Conservation (phyloP, 2,329 filamentous ascomycete genomes). For the Hymenotorrendiella dingleyae region DNA sequence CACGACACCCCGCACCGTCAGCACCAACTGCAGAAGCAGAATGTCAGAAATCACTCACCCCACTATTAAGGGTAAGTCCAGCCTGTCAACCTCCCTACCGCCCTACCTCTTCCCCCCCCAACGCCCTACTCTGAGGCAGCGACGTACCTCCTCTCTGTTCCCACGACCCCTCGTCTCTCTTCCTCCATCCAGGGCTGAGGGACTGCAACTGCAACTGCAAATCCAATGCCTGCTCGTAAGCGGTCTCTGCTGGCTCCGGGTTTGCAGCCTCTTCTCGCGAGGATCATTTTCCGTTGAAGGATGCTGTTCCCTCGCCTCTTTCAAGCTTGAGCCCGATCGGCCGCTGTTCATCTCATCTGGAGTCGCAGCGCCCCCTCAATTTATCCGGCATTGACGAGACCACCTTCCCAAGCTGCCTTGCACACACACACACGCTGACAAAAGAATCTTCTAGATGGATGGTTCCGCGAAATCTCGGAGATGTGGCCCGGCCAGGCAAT, state of each 20-base stretch:
- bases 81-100: neutral
- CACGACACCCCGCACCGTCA: no score
- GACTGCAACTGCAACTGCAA: no score
- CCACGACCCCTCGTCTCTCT: neutral
- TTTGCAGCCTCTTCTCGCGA: no score
- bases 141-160: neutral
- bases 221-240: no score
- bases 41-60: slow-evolving; percentile 52
- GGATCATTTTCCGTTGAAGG: no score
- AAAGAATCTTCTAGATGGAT: slow-evolving; percentile 69
- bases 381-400: slow-evolving; percentile 11
- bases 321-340: no score
- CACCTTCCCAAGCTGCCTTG: neutral
- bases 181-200: no score
- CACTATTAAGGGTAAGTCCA: slow-evolving; percentile 51
- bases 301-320: no score
- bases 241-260: no score
- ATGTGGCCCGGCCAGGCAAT: slow-evolving; percentile 99
- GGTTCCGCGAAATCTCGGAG: slow-evolving; percentile 97
- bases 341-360: neutral
- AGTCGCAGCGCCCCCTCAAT: neutral
- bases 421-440: slow-evolving; percentile 12
- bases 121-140: neutral
- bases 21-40: neutral
- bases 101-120: neutral